phyloP scores from a whole-genome alignment of 2,329 filamentous ascomycete species.

The Hirsutella rhossiliensis region DNA sequence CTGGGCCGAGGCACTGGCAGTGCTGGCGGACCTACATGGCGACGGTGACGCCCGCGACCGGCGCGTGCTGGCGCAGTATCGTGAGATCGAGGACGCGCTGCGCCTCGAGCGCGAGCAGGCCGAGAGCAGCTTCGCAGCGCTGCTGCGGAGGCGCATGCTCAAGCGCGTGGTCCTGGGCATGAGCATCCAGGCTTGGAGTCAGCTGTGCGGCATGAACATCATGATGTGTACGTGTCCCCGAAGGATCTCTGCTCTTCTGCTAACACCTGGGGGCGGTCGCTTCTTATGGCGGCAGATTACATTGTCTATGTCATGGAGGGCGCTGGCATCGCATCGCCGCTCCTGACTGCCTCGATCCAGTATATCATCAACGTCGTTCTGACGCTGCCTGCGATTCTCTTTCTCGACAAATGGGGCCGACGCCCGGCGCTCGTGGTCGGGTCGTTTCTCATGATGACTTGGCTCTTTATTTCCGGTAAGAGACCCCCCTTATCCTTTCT shows the following conservation, averaged over 20 bases:
- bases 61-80: conserved; percentile 50
- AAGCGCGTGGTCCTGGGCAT: conserved; percentile 46
- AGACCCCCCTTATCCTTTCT: not conserved
- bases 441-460: conserved; percentile 45
- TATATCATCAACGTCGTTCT: conserved; percentile 52
- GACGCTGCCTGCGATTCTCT: conserved; percentile 48
- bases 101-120: conserved; percentile 40
- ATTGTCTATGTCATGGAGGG: conserved; percentile 49
- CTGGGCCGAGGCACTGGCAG: conserved; percentile 50
- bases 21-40: conserved; percentile 47
- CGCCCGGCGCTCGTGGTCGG: conserved; percentile 43
- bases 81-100: conserved; percentile 45
- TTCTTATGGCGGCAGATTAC: conserved; percentile 24
- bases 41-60: conserved; percentile 41
- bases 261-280: not conserved
- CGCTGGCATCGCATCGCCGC: conserved; percentile 41
- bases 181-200: conserved; percentile 47
- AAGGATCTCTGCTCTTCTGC: not conserved
- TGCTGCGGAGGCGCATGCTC: conserved; percentile 38
- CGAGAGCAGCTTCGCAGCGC: conserved; percentile 32
- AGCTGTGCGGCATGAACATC: conserved; percentile 48
- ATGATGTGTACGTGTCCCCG: conserved; percentile 29
- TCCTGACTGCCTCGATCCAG: conserved; percentile 49
- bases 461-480: conserved; percentile 47
- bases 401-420: conserved; percentile 46